These are phyloP conservation scores for Withania somnifera DNA, from an alignment of 305 asterid genomes.

Conservation along the genomic window DNA sequence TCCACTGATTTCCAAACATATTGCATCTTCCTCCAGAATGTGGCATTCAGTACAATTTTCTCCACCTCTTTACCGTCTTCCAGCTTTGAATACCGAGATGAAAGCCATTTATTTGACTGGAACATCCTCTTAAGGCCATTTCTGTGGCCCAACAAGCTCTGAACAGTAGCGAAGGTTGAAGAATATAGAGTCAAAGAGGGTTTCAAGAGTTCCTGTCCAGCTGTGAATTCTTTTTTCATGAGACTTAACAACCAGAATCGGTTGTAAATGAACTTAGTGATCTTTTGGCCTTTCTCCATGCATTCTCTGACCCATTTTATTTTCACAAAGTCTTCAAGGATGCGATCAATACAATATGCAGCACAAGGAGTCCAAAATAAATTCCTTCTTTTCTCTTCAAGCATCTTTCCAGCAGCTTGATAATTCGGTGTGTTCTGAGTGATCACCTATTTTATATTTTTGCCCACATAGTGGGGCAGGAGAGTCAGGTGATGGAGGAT, in stretches of 20 bases:
- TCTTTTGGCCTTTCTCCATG: constrained; percentile 69
- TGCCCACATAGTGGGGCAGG: background rate
- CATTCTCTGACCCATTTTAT: constrained; percentile 68
- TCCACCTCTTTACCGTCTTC: constrained; percentile 87
- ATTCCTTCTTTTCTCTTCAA: constrained; percentile 70
- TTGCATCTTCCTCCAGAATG: constrained; percentile 80
- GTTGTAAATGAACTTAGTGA: constrained; percentile 75
- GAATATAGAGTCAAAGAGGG: constrained; percentile 54
- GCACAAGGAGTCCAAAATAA: constrained; percentile 95
- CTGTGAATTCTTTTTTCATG: constrained; percentile 83
- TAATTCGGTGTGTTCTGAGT: constrained; percentile 68
- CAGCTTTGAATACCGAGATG: constrained; percentile 58
- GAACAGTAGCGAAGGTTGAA: constrained; percentile 67
- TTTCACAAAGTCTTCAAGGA: constrained; percentile 63
- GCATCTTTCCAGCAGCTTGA: constrained; percentile 94
- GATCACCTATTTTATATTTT: constrained; percentile 46
- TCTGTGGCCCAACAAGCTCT: constrained; percentile 69
- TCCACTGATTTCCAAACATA: constrained; percentile 68
- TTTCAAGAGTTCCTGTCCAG: constrained; percentile 67
- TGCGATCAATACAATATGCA: constrained; percentile 59
- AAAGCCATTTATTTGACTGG: constrained; percentile 72
- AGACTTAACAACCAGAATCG: constrained; percentile 57
- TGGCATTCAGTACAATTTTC: constrained; percentile 60
- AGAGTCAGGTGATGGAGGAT: constrained; percentile 13
- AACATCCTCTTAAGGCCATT: constrained; percentile 70